Conservation (phyloP, 352 stramenopile genomes). For the Phytophthora idaei region DNA sequence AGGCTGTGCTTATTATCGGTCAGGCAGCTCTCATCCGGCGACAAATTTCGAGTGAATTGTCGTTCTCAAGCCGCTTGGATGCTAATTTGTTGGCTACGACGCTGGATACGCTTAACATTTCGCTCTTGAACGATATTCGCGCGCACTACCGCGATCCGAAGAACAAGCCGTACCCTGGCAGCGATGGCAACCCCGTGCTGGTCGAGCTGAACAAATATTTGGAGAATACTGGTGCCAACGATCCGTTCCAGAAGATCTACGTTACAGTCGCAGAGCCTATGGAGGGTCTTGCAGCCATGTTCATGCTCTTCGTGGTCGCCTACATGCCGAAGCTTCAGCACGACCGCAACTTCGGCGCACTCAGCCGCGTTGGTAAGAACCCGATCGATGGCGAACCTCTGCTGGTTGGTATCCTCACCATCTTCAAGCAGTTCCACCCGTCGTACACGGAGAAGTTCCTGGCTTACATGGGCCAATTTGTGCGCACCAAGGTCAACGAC, state of each 20-base stretch:
- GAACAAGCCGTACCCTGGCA: slow-evolving; percentile 80
- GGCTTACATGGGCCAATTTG: slow-evolving; percentile 92
- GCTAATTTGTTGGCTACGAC: slow-evolving; percentile 91
- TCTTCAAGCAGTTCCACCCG: slow-evolving; percentile 96
- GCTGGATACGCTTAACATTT: slow-evolving; percentile 91
- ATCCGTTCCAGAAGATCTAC: slow-evolving; percentile 95
- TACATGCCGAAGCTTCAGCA: slow-evolving; percentile 95
- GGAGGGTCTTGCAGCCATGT: slow-evolving; percentile 89
- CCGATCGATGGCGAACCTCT: slow-evolving; percentile 93
- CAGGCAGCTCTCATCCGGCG: slow-evolving; percentile 93
- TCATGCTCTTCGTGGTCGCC: slow-evolving; percentile 93
- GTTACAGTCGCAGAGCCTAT: slow-evolving; percentile 92
- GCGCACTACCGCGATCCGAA: slow-evolving; percentile 87
- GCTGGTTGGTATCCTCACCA: slow-evolving; percentile 89
- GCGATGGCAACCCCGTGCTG: slow-evolving; percentile 81
- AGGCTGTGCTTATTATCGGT: slow-evolving; percentile 92
- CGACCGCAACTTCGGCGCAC: slow-evolving; percentile 89
- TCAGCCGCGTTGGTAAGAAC: slow-evolving; percentile 90
- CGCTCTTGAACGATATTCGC: slow-evolving; percentile 88
- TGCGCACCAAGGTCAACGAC: slow-evolving; percentile 89
- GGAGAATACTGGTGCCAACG: slow-evolving; percentile 91
- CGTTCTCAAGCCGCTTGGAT: slow-evolving; percentile 90
- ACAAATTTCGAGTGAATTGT: slow-evolving; percentile 92
- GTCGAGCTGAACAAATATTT: slow-evolving; percentile 92
- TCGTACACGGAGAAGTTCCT: slow-evolving; percentile 94